Base-by-base conservation (phyloP, 257 asterid species). In the Penstemon davidsonii region DNA sequence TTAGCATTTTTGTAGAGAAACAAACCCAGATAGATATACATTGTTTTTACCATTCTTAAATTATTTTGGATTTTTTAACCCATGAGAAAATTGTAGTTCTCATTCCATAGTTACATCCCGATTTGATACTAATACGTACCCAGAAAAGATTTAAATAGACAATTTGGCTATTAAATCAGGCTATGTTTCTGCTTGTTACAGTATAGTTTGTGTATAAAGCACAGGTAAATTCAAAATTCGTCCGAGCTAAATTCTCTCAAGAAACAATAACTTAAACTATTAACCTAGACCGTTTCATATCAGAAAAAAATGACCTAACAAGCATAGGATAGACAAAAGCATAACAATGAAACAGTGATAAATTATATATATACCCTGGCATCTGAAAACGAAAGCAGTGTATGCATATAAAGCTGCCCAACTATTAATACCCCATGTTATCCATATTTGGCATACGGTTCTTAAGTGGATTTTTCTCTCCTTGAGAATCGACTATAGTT, bases 401-500 rank as follows among this genome's bases (percentile, higher is more conserved):
- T 36, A 53, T 11, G 44, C 19, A 46, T 25, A 60, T 49, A 45
- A 47, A 33, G 39, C 7, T 4, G 45, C 9, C 50, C 5, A 44
- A 8, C 41, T 41, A 39, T 8, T 67, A 81, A 38, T 73, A 73
- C 9, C 42, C 68, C 87, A 85, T 73, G 9, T 73, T 81, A 61
- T 68, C 79, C 87, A 87, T 81, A 67, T 88, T 80, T 7, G 89
- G 94, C 72, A 86, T 77, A 2, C 83, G 90, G 57, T 71, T 81
- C 70, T 78, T 82, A 3, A 75, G 73, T 15, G 87, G 91, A 53
- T 81, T 87, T 49, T 72, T 72, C 82, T 68, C 87, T 60, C 87
- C 88, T 71, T 73, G 69, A 62, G 76, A 86, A 76, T 80, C 94
- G 38, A 79, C 73, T 47, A 90, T 42, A 65, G 86, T 56, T 52